Evolutionary conservation across 306 rosid species (phyloP), one percentile per base, ranked within the genome.

Genomic region (Cicer bijugum): DNA sequence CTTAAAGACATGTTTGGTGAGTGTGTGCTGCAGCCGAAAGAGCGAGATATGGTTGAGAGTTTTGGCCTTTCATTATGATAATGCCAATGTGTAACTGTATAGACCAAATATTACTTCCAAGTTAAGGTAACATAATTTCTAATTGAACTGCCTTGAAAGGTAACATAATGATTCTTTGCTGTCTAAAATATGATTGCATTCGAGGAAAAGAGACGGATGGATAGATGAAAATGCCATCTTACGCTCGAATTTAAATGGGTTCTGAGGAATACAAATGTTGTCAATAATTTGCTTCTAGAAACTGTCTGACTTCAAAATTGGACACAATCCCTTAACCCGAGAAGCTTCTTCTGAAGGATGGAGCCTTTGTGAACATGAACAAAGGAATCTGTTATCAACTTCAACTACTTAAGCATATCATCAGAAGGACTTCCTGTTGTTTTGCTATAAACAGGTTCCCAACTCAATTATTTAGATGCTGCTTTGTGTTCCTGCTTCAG

Each of bases 171-270:
- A 71, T 51, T 65, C 65, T 67, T 83, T 84, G 6, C 51, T 45
- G 5, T 45, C 4, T 4, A 72, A 47, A 8, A 66, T 50, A 10
- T 38, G 9, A 1, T 14, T 0, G 69, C 79, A 66, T 33, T 5
- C 0, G 9, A 79, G 82, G 38, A 83, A 71, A 45, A 83, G 82
- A 1, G 84, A 83, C 11, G 86, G 86, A 67, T 83, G 86, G 50
- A 79, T 57, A 5, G 83, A 83, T 6, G 46, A 72, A 57, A 79
- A 17, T 0, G 75, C 65, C 60, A 63, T 4, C 72, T 65, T 83
- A 38, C 51, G 48, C 6, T 83, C 83, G 57, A 75, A 79, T 5
- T 7, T 33, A 1, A 75, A 15, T 7, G 43, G 1, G 4, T 15
- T 63, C 7, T 57, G 78, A 15, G 56, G 39, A 16, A n/a, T 1